Percentiles rank a stretch among this genome's conserved stretches.
These are phyloP conservation scores for Cardiospermum halicacabum DNA, from an alignment of 345 rosid genomes.

Conservation along the genomic window DNA sequence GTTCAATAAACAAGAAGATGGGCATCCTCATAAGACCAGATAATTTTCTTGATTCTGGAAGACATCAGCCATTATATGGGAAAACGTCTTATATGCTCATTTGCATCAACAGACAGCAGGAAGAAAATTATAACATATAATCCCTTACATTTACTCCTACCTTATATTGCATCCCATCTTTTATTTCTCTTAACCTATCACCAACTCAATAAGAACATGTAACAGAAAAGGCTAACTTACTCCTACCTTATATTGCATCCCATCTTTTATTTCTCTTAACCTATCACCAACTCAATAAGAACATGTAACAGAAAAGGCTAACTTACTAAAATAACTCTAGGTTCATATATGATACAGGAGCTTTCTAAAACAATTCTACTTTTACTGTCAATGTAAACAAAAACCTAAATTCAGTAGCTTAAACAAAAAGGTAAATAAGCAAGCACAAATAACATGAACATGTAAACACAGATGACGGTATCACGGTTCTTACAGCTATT, in stretches of 20 bases:
- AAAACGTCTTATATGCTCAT: not conserved
- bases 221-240: not conserved
- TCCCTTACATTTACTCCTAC: not conserved
- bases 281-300: not conserved
- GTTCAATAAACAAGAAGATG: not conserved
- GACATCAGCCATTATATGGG: not conserved
- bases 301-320: not conserved
- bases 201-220: not conserved
- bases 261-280: not conserved
- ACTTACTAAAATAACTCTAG: not conserved
- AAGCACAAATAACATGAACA: not conserved
- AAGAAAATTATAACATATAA: not conserved
- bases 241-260: not conserved
- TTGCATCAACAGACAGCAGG: not conserved
- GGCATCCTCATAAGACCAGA: not conserved
- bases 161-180: not conserved
- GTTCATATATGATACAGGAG: not conserved
- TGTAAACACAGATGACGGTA: not conserved
- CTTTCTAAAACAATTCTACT: not conserved
- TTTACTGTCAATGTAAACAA: not conserved
- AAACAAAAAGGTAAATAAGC: constrained; percentile 10
- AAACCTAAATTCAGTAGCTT: constrained; percentile 4
- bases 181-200: not conserved
- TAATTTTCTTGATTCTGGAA: not conserved
- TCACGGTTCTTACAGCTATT: constrained; percentile 53